Conservation (phyloP, 345 rosid species). For the Anacardium occidentale region DNA sequence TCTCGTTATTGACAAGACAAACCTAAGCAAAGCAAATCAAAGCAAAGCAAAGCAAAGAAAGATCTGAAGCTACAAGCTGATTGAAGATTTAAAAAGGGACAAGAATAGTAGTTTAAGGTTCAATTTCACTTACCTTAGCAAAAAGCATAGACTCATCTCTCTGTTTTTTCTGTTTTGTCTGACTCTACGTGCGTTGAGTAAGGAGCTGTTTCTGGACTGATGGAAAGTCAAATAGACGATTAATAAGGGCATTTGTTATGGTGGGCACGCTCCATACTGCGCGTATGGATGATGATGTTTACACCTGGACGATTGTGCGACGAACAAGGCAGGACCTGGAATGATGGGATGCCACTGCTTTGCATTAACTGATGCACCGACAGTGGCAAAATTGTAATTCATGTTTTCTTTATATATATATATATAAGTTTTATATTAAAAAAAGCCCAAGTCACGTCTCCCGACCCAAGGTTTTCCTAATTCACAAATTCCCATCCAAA, state of each 20-base stretch:
- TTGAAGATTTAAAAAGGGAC: neutral
- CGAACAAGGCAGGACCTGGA: constrained; percentile 6
- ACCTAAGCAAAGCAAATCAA: neutral
- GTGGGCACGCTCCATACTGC: neutral
- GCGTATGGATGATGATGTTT: constrained; percentile 1
- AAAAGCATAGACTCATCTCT: constrained; percentile 4
- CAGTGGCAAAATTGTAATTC: constrained; percentile 37
- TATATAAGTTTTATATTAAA: too few relatives aligned
- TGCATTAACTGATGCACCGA: constrained; percentile 35
- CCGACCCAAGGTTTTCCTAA: too few relatives aligned
- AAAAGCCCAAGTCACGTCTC: too few relatives aligned
- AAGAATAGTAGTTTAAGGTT: neutral
- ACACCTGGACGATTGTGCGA: constrained; percentile 9
- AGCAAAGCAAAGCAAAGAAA: neutral
- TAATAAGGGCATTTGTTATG: neutral
- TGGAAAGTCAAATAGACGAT: neutral
- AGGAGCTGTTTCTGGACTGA: neutral
- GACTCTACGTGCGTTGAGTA: neutral
- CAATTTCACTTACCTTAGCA: constrained; percentile 11
- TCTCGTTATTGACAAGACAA: constrained; percentile 14
- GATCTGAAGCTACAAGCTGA: constrained; percentile 4
- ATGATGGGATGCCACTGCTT: neutral
- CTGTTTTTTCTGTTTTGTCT: neutral
- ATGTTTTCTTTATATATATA: too few relatives aligned
- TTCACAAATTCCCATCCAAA: too few relatives aligned